Base-by-base conservation (phyloP, 495 filamentous ascomycete species). In the Annulohypoxylon moriforme region DNA sequence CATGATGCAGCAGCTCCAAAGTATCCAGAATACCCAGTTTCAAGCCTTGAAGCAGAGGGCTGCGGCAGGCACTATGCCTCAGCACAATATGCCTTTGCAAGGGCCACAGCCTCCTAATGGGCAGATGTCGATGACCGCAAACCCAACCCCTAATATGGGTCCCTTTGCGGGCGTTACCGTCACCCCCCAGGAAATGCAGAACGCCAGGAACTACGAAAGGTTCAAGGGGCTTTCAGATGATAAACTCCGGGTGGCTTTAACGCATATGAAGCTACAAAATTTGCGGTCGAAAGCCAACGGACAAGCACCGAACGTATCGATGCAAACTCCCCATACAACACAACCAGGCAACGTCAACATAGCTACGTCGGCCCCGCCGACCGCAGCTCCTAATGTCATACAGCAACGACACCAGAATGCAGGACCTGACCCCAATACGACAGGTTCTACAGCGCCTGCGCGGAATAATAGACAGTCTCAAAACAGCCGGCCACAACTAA, bases 201-300 rank as follows among this genome's bases (percentile, higher is more conserved):
- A 74, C 33, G 80, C 84, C 47, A 84, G 82, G 31, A 74, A 69
- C 9, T 67, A 79, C 49, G 74, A 75, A 1, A 81, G 80, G 38
- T 77, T 80, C 57, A 75, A 80, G 53, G 77, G 77, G 18, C 64
- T 78, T 14, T 78, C 80, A 0, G 90, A 92, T 69, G 86, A 90
- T 0, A 84, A 88, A 50, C 82, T 92, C 47, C 83, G 81, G 22
- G 65, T 76, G 14, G 11, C 62, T 7, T 8, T 80, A 0, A 38
- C 74, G 16, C 72, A 75, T 3, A 74, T 75, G 70, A 78, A 73
- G 56, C 31, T 80, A 53, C 72, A 67, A 33, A 64, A 75, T 20
- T 64, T 80, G 4, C 66, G 74, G 46, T 77, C 79, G 14, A 72
- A 77, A 27, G 53, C 71, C 31, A 79, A 69, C 40, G 75, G 72